Conservation (phyloP, 108 stramenopile genomes). For the Nitzschia sp. region DNA sequence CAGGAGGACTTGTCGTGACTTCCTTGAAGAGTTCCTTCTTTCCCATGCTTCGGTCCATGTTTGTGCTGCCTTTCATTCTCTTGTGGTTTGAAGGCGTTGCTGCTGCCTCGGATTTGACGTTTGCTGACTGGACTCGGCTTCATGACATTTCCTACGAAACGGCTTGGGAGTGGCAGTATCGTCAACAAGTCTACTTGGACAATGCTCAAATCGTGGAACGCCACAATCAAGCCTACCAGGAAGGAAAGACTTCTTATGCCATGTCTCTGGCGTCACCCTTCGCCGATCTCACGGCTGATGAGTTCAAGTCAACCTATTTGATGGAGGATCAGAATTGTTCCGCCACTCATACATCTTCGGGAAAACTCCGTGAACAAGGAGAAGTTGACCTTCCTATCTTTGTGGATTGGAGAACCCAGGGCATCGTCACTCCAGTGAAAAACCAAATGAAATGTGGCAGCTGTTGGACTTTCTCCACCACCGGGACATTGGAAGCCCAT, state of each 20-base stretch:
- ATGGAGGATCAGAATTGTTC: conserved; percentile 52
- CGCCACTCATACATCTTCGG: conserved; percentile 34
- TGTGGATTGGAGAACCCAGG: conserved; percentile 57
- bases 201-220: conserved; percentile 26
- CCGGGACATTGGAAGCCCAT: conserved; percentile 53
- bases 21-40: too few relatives aligned
- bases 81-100: background rate
- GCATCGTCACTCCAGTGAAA: conserved; percentile 60
- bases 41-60: too few relatives aligned
- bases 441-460: conserved; percentile 57
- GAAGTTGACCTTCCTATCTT: background rate
- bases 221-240: conserved; percentile 41
- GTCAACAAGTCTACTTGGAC: conserved; percentile 18
- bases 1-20: too few relatives aligned
- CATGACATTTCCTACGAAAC: conserved; percentile 17
- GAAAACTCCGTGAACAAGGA: background rate
- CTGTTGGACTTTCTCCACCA: conserved; percentile 66
- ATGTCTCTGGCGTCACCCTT: conserved; percentile 46
- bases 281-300: conserved; percentile 47
- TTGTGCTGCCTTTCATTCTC: too few relatives aligned
- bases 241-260: conserved; percentile 37
- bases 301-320: conserved; percentile 34
- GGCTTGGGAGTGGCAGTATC: conserved; percentile 17
- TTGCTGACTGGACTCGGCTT: conserved; percentile 8
- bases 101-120: background rate